Evolutionary conservation across 345 rosid genomes (phyloP).

Genomic region (Citrus glauca): DNA sequence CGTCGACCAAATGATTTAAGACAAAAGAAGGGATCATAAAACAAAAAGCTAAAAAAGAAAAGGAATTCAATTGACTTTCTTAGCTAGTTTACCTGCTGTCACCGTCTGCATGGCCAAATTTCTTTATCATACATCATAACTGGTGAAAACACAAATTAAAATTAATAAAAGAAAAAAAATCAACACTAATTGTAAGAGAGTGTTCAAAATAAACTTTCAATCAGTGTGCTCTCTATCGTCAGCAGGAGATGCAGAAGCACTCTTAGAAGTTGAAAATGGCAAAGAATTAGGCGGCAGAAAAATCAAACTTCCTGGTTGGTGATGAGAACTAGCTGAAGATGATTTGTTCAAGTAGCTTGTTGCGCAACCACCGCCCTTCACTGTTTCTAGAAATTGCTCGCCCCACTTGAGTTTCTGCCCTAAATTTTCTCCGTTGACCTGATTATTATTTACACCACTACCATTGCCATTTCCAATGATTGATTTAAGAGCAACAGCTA

Average conservation of each 20-base stretch:
- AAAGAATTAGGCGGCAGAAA: conserved; percentile 29
- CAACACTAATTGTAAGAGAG: neutral
- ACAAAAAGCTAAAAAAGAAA: neutral
- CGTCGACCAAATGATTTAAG: neutral
- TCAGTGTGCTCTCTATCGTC: conserved; percentile 23
- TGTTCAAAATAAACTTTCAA: conserved; percentile 3
- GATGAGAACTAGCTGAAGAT: conserved; percentile 22
- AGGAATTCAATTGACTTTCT: neutral
- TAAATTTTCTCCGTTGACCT: conserved; percentile 11
- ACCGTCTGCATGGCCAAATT: neutral
- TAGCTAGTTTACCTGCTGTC: neutral
- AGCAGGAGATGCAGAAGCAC: conserved; percentile 33
- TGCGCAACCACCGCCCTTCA: conserved; percentile 7
- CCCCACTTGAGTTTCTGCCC: conserved; percentile 16
- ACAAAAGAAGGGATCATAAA: neutral
- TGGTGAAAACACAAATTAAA: too few species aligned
- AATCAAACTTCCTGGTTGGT: conserved; percentile 27
- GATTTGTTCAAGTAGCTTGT: conserved; percentile 21
- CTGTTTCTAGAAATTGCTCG: neutral
- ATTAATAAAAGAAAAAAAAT: neutral
- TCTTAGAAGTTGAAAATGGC: conserved; percentile 31
- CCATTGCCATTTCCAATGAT: conserved; percentile 38
- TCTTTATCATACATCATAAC: neutral
- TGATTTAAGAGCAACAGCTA: conserved; percentile 69
- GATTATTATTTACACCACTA: neutral